Base-by-base conservation (phyloP, 495 filamentous ascomycete species). In the Trichocladium uniseriatum region DNA sequence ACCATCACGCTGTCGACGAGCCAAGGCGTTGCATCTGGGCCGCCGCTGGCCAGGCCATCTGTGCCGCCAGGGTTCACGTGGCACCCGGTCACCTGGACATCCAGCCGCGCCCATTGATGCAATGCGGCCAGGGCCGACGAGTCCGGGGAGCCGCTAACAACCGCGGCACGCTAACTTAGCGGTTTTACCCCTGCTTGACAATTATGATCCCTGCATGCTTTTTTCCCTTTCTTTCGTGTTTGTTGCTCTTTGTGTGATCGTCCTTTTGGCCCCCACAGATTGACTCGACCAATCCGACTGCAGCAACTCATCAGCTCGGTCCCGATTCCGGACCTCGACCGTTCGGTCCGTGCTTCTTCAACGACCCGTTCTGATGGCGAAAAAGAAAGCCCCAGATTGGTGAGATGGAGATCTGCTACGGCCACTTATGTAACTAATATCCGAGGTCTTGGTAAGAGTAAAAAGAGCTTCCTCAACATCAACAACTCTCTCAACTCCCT, bases 41-140 rank as follows among this genome's bases (percentile, higher is more conserved):
- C n/a, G n/a, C n/a, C n/a, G n/a, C n/a, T n/a, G n/a, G n/a, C n/a
- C n/a, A n/a, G 24, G 24, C 3, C 3, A 27, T 8, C 24, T 27
- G 24, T 27, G 4, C 8, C 24, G 24, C 4, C 24, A 5, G 1
- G 32, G 62, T 64, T 64, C 62, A 64, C 62, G 62, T 64, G 62
- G 53, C 44, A 15, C 49, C 36, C 55, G 50, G 53, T 64, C 62
- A 62, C 53, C 43, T 51, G 48, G 31, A 21, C 47, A 28, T 22
- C 31, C 16, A 20, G 20, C 21, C 39, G 28, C 28, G 29, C 22
- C 41, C 19, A 6, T 38, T 19, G 36, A 24, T 38, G 28, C 15
- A 5, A 24, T 36, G 38, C 38, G 20, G 20, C 36, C 19, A 31
- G 39, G 45, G 24, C 36, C 38, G 16, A 13, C 38, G 22, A 38